A percentile compares a stretch with the other conserved stretches of the same genome.
These are phyloP conservation scores for Candida tropicalis DNA, from an alignment of 1,139 yeast species.

Conservation along the genomic window DNA sequence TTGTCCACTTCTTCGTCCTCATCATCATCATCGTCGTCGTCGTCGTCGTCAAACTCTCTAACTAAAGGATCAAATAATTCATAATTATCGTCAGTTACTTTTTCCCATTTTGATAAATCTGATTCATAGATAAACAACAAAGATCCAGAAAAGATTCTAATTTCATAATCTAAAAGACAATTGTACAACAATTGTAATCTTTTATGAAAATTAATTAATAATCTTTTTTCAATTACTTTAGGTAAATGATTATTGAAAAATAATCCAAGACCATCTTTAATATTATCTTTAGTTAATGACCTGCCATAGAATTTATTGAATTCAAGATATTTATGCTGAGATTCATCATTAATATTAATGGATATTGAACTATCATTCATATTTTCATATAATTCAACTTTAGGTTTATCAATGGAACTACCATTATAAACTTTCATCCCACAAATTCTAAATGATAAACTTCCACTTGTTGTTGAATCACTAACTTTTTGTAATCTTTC, in stretches of 20 bases:
- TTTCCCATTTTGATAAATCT: conserved; percentile 52
- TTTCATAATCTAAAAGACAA: conserved; percentile 61
- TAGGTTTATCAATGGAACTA: conserved; percentile 3
- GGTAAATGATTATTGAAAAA: conserved; percentile 28
- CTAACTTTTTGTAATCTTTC: conserved; percentile 66
- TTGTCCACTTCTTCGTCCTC: conserved; percentile 21
- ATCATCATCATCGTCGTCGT: conserved; percentile 35
- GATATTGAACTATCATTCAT: conserved; percentile 20
- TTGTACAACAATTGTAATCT: conserved; percentile 68
- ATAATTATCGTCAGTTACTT: conserved; percentile 24
- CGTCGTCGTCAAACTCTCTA: conserved; percentile 26
- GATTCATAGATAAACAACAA: conserved; percentile 76
- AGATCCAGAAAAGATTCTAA: conserved; percentile 75
- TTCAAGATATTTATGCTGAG: conserved; percentile 41
- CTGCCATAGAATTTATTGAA: conserved; percentile 78
- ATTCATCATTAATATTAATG: conserved; percentile 18
- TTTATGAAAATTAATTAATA: conserved; percentile 46
- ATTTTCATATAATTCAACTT: conserved; percentile 18
- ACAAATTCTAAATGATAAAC: conserved; percentile 73
- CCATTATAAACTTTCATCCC: conserved; percentile 71
- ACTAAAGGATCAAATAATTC: conserved; percentile 44
- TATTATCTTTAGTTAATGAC: conserved; percentile 43
- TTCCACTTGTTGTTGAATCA: conserved; percentile 75
- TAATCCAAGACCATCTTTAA: conserved; percentile 50
- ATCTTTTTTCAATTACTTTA: conserved; percentile 20